Evolutionary conservation across 805 yeast genomes (phyloP), one percentile per base, ranked within the genome.

Genomic region (Ogataea trehalophila): DNA sequence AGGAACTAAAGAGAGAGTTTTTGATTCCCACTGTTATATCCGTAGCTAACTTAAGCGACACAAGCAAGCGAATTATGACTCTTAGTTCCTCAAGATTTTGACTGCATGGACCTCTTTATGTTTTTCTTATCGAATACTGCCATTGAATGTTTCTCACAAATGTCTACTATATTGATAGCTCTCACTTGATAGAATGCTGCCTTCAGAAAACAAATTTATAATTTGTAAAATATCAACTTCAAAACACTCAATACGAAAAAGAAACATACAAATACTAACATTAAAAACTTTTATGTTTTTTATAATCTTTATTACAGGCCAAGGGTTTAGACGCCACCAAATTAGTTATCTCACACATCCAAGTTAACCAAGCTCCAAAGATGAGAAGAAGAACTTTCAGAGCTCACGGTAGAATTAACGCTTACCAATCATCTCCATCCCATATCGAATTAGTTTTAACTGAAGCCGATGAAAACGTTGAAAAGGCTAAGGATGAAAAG

Each of bases 391-490:
- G 99, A 82, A 94, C 99, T 71, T 94, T 81, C 96, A 91, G 99
- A 86, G 99, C 99, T 69, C 98, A 92, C 86, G 99, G 99, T 87
- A 94, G 99, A 86, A 88, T 90, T 75, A 94, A 92, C 80, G 96
- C 97, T 69, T 94, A 90, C 94, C 95, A 90, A 81, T 88, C 98
- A 55, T 81, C 91, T 68, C 99, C 99, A 74, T 91, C 95, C 70
- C 99, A 94, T 87, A 92, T 94, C 74, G 99, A 94, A 83, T 81
- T 94, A 71, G 84, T 89, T 72, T 80, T 94, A 67, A 86, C 97
- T 70, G 99, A 94, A 84, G 87, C 83, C 76, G 94, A 80, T 65
- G 98, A 91, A 79, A 81, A 77, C 69, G 88, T 94, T 74, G 90
- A 84, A 70, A 94, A 92, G 85, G 90, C 98, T 69, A 74, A 62